Evolutionary conservation across 441 rosid genomes (phyloP), one percentile per base, ranked within the genome.

Genomic region (Brassica balearica): DNA sequence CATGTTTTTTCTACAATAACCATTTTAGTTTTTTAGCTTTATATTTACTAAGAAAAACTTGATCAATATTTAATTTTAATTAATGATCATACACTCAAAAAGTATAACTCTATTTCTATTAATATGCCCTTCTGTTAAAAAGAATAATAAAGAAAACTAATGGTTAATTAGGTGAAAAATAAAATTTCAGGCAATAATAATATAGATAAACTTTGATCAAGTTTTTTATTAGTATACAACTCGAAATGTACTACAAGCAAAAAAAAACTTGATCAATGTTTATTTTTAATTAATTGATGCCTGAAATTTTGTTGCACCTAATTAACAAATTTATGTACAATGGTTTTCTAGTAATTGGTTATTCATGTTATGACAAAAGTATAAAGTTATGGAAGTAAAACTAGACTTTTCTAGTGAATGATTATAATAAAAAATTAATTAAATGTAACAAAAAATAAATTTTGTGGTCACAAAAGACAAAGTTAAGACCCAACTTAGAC

Each of bases 301-400:
- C 34, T 60, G 8, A 60, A 60, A 60, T 11, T 60, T 6, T 10
- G 34, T 22, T 23, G 23, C 4, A 63, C 61, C 61, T 17, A 56
- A 17, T 56, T 56, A 19, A 17, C 61, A 17, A 17, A 56, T n/a
- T n/a, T n/a, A 25, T 25, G 27, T 25, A 63, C 12, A 63, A 14
- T 32, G 34, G 43, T 4, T 63, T 63, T 63, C 46, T 63, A 63
- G 46, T 32, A 41, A 34, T 34, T 65, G 68, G 9, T 65, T 64
- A 15, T 15, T 15, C 8, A 51, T 51, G 58, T 51, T 51, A 51
- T 14, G 58, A 51, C 58, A 53, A 53, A 14, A 53, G 22, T 53
- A 53, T 53, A 15, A 53, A 53, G 22, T 53, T 15, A 53, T 15
- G 22, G 59, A 53, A 53, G 59, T 15, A 53, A 15, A 53, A 15